Base-by-base conservation (phyloP, 164 flowering plant species). In the Piper betle region DNA sequence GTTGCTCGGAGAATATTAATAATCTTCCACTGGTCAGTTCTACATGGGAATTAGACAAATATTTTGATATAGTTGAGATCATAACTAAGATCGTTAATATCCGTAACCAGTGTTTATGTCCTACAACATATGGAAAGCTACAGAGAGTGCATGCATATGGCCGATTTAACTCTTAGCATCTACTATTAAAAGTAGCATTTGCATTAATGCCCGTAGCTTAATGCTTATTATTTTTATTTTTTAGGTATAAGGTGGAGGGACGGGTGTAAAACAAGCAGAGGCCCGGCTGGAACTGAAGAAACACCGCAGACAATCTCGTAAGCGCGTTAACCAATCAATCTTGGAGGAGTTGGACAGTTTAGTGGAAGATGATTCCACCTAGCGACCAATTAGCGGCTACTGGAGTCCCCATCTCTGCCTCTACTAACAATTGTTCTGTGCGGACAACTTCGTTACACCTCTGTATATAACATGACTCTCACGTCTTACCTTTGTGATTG, bases 261-360 rank as follows among this genome's bases (percentile, higher is more conserved):
- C 75, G 86, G 96, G 95, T 53, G 78, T 83, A 16, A 75, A 75
- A 71, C 90, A 83, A 66, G 89, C 90, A 25, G 96, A 92, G 69
- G 96, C 96, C 3, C 70, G 84, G 53, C 71, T 92, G 68, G 84
- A 82, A 69, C 75, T 67, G 8, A 89, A 89, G 75, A 92, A 92
- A 73, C 91, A 89, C 65, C 74, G 96, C 63, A 83, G 96, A 64
- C 82, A 77, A 69, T 92, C 96, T 17, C 87, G 96, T 16, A 90
- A 90, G 79, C 77, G 72, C 52, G 58, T 82, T 10, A 93, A 90
- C 66, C 99, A 93, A 66, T 86, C 93, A 2, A 50, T 87, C 17
- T 63, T 83, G n/a, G 75, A 80, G 58, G 94, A 87, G 50, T 59
- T 86, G 65, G 83, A 84, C 53, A 84, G 82, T 59, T 58, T 73